These are phyloP conservation scores for Rosa lucieae DNA, from an alignment of 306 rosid species.

Conservation along the genomic window DNA sequence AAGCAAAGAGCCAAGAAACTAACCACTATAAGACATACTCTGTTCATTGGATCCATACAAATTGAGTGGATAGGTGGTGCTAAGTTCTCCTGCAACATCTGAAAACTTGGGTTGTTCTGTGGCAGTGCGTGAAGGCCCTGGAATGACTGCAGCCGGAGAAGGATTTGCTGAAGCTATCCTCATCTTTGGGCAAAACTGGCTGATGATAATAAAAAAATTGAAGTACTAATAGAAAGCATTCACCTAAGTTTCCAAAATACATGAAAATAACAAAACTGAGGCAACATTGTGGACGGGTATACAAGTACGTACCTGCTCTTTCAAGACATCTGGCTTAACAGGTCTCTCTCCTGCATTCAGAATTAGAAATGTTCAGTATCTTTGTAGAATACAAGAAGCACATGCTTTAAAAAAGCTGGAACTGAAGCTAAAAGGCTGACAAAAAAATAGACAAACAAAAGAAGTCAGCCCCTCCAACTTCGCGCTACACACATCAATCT, in stretches of 20 bases:
- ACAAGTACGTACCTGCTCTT: slow-evolving; percentile 48
- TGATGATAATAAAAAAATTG: slow-evolving; percentile 29
- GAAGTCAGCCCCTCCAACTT: too few species aligned
- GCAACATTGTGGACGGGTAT: not conserved
- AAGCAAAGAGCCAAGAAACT: slow-evolving; percentile 31
- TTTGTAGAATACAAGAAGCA: not conserved
- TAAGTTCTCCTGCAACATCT: slow-evolving; percentile 33
- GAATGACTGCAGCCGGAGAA: slow-evolving; percentile 39
- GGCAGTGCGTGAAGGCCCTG: slow-evolving; percentile 30
- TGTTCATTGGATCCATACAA: slow-evolving; percentile 35
- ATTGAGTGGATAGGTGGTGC: slow-evolving; percentile 27
- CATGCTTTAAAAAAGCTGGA: too few species aligned
- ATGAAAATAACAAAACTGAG: not conserved
- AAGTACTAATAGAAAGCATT: slow-evolving; percentile 23
- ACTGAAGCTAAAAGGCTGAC: too few species aligned
- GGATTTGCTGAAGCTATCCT: slow-evolving; percentile 43
- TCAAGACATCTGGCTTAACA: slow-evolving; percentile 37
- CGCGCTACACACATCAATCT: too few species aligned
- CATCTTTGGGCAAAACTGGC: slow-evolving; percentile 50
- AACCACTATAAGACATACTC: slow-evolving; percentile 37
- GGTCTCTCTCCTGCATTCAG: slow-evolving; percentile 52
- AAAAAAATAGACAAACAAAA: too few species aligned
- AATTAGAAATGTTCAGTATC: slow-evolving; percentile 22
- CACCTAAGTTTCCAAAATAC: slow-evolving; percentile 11
- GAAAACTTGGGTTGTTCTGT: slow-evolving; percentile 33